Conservation (phyloP, 306 rosid genomes). For the Trifolium pratense region DNA sequence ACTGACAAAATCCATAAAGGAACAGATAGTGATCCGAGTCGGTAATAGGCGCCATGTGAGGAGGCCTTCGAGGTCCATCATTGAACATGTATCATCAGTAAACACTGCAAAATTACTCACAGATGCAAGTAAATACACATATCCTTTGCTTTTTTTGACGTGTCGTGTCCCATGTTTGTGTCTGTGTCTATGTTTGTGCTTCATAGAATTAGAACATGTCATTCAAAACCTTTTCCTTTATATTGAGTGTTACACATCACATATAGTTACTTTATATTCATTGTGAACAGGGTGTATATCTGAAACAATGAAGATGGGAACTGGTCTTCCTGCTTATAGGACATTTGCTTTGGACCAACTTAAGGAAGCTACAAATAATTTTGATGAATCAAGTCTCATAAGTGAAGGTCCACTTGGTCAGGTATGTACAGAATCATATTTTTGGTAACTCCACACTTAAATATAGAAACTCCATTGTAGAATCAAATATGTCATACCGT, state of each 20-base stretch:
- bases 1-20: conserved; percentile 47
- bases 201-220: conserved; percentile 4
- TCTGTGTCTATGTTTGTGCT: too few species aligned
- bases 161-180: neutral
- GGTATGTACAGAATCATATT: conserved; percentile 53
- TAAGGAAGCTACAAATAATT: conserved; percentile 83
- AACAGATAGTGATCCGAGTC: conserved; percentile 40
- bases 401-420: conserved; percentile 69
- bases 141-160: conserved; percentile 36
- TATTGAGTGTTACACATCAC: conserved; percentile 3
- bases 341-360: conserved; percentile 87
- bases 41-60: conserved; percentile 20
- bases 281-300: conserved; percentile 75
- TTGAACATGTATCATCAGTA: conserved; percentile 59
- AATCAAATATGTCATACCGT: neutral
- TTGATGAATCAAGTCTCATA: conserved; percentile 67
- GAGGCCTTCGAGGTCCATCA: conserved; percentile 52
- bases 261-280: conserved; percentile 6
- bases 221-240: conserved; percentile 21
- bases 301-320: conserved; percentile 89
- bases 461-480: neutral
- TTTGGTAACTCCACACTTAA: too few species aligned
- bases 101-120: conserved; percentile 86
- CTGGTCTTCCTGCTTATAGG: conserved; percentile 83
- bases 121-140: conserved; percentile 76